These are phyloP conservation scores for Mentha longifolia DNA, from an alignment of 257 asterid species.

Conservation along the genomic window DNA sequence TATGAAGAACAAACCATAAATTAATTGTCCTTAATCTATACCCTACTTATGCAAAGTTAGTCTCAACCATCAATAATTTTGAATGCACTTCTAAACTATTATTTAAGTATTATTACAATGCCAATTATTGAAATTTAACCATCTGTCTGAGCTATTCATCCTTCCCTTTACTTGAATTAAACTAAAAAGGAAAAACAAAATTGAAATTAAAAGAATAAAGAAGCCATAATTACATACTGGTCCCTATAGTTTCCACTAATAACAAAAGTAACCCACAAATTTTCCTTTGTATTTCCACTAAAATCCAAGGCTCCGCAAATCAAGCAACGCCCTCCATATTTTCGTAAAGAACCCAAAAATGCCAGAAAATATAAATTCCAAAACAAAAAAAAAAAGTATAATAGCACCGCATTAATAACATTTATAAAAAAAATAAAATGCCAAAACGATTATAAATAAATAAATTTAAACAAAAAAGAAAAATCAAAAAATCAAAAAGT, in stretches of 20 bases:
- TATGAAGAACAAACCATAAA: neutral
- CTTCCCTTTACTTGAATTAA: neutral
- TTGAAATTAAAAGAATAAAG: neutral
- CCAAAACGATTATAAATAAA: conserved; percentile 2
- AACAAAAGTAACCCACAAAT: conserved; percentile 6
- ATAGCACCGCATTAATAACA: conserved; percentile 24
- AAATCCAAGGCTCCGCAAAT: conserved; percentile 18
- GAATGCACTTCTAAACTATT: neutral
- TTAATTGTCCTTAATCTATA: neutral
- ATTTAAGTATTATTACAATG: neutral
- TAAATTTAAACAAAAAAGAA: neutral
- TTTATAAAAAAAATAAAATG: neutral
- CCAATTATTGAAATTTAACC: neutral
- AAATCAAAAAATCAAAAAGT: conserved; percentile 54
- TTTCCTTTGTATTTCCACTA: neutral
- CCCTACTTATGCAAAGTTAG: neutral
- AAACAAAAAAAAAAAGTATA: neutral
- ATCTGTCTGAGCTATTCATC: neutral
- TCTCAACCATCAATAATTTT: neutral
- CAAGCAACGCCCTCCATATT: neutral
- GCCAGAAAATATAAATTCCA: neutral
- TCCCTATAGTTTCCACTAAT: conserved; percentile 24
- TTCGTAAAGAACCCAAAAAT: conserved; percentile 16
- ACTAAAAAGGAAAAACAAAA: neutral
- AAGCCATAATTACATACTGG: conserved; percentile 17